Percentiles rank a stretch among this genome's conserved stretches.
These are phyloP conservation scores for Amborella trichopoda DNA, from an alignment of 164 flowering plant species.

Conservation along the genomic window DNA sequence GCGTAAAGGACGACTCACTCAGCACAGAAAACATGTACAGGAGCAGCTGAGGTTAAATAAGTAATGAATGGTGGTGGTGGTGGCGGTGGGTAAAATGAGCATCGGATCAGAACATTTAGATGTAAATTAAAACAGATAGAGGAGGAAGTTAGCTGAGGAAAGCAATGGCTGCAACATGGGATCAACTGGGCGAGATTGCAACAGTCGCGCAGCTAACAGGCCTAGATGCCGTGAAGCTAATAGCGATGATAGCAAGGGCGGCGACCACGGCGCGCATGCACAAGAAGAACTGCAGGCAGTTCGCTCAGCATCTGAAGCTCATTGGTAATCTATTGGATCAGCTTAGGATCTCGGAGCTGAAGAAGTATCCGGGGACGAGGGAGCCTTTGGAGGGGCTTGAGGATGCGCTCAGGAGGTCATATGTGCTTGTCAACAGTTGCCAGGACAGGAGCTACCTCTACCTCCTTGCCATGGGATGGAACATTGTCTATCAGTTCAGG, in stretches of 20 bases:
- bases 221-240: conserved; percentile 60
- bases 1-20: too few relatives aligned
- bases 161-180: conserved; percentile 58
- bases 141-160: too few relatives aligned
- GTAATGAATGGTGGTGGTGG: too few relatives aligned
- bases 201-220: conserved; percentile 77
- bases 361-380: conserved; percentile 79
- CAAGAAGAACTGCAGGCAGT: conserved; percentile 90
- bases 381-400: conserved; percentile 96
- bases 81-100: too few relatives aligned
- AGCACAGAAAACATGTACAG: too few relatives aligned
- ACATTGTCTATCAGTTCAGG: conserved; percentile 87
- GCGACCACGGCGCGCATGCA: conserved; percentile 90
- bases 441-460: conserved; percentile 89
- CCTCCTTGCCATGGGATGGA: conserved; percentile 95
- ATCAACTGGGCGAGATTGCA: conserved; percentile 61
- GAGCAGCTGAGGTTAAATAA: too few relatives aligned
- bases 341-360: conserved; percentile 81
- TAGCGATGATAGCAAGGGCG: conserved; percentile 76
- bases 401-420: conserved; percentile 84
- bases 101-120: too few relatives aligned
- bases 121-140: too few relatives aligned
- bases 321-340: conserved; percentile 87
- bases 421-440: conserved; percentile 73
- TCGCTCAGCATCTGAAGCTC: conserved; percentile 80